Evolutionary conservation across 768 basidiomycete species (phyloP), one percentile per base, ranked within the genome.

Genomic region (Mycena rebaudengoi): DNA sequence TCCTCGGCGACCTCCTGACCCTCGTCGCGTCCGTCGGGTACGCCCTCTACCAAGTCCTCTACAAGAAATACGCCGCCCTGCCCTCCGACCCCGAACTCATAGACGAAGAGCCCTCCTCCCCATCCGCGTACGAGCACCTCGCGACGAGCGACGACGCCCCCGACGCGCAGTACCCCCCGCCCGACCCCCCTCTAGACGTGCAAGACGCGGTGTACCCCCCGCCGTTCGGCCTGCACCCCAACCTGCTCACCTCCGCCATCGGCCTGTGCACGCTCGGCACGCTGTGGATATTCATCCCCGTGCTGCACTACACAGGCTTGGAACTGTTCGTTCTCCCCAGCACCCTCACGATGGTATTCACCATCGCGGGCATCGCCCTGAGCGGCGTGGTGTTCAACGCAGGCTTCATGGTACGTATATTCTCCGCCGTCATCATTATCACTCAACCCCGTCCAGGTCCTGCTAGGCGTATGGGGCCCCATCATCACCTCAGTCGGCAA

Each of bases 401-500:
- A 0, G 92, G 93, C 0, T 84, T 92, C 70, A 95, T 96, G 95
- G 92, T 92, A 72, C 49, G 82, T 61, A 25, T 48, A 40, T 49
- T 60, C 5, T 28, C 40, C 53, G 59, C 16, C 32, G 65, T 35
- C 45, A 30, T 43, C 33, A 32, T 25, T 33, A 56, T 44, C 56
- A 46, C 20, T 69, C 28, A 68, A 54, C 55, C 7, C 40, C 45
- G 50, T 60, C 26, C 66, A 95, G 94, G 83, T 92, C 56, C 80
- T 97, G 4, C 80, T 97, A 48, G 92, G 91, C 26, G 76, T 92
- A 26, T 96, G 93, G 92, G 95, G 95, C 4, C 95, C 95, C 7
- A 88, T 96, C 40, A 86, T 95, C 41, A 88, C 89, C 10, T 94
- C 93, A 2, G 95, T 98, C 30, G 95, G 95, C 44, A 95, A 87